Evolutionary conservation across 345 rosid species (phyloP).

Genomic region (Boechera stricta): DNA sequence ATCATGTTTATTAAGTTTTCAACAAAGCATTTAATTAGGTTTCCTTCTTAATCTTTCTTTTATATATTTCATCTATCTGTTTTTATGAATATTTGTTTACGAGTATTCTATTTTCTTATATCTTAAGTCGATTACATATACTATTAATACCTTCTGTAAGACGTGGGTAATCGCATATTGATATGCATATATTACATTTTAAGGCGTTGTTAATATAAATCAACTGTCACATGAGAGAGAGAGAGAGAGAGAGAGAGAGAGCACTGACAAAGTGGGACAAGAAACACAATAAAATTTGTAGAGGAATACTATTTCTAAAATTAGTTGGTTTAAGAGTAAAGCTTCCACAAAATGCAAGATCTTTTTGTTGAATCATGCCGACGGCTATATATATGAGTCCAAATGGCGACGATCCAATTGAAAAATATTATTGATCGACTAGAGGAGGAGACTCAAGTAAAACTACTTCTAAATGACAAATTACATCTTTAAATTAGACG

Average conservation of each 20-base stretch:
- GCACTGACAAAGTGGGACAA: slow-evolving; percentile 26
- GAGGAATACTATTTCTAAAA: slow-evolving; percentile 20
- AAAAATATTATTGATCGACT: neutral
- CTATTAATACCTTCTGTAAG: neutral
- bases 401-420: slow-evolving; percentile 11
- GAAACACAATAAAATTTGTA: neutral
- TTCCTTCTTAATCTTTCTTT: neutral
- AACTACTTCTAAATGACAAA: neutral
- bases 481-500: neutral
- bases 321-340: slow-evolving; percentile 15
- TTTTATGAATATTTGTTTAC: neutral
- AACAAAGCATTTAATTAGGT: neutral
- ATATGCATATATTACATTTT: neutral
- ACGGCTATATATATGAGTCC: slow-evolving; percentile 3
- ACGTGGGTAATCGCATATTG: neutral
- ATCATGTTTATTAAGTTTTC: neutral
- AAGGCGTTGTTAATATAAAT: slow-evolving; percentile 27
- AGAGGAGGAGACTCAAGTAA: neutral
- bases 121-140: neutral
- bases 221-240: slow-evolving; percentile 30
- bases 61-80: neutral
- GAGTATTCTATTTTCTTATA: neutral
- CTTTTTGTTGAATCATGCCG: slow-evolving; percentile 13
- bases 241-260: neutral
- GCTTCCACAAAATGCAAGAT: slow-evolving; percentile 27